Conservation (phyloP, 805 yeast genomes). For the Millerago galiae region DNA sequence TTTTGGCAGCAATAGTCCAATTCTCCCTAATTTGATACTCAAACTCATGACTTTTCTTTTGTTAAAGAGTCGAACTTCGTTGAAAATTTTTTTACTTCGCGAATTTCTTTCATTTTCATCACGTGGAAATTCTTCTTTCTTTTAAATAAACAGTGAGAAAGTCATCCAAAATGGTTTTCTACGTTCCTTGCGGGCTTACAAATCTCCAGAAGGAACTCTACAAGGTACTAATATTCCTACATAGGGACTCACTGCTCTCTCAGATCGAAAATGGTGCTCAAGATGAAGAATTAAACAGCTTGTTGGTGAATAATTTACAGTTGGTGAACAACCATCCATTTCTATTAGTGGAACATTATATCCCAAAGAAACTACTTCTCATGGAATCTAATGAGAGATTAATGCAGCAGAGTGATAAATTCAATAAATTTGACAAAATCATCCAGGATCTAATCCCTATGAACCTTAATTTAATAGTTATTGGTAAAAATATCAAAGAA, state of each 20-base stretch:
- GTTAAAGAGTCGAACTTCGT: neutral
- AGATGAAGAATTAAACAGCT: slow-evolving; percentile 30
- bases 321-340: slow-evolving; percentile 63
- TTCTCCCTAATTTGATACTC: slow-evolving; percentile 16
- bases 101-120: neutral
- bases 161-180: slow-evolving; percentile 8
- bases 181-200: slow-evolving; percentile 39
- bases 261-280: slow-evolving; percentile 4
- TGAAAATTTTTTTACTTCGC: neutral
- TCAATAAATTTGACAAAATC: slow-evolving; percentile 45
- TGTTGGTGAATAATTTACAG: slow-evolving; percentile 39
- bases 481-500: slow-evolving; percentile 60
- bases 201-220: slow-evolving; percentile 37
- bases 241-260: slow-evolving; percentile 28
- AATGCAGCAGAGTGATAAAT: slow-evolving; percentile 51
- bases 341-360: slow-evolving; percentile 67
- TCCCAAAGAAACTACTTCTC: slow-evolving; percentile 61
- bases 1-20: slow-evolving; percentile 17
- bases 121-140: too few species aligned
- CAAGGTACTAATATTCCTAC: slow-evolving; percentile 38
- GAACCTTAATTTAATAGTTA: slow-evolving; percentile 34
- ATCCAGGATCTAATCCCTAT: slow-evolving; percentile 17
- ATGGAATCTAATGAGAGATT: slow-evolving; percentile 59
- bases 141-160: too few species aligned
- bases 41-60: slow-evolving; percentile 14